Conservation (phyloP, 768 basidiomycete genomes). For the Boletus rufocinnamomeus region DNA sequence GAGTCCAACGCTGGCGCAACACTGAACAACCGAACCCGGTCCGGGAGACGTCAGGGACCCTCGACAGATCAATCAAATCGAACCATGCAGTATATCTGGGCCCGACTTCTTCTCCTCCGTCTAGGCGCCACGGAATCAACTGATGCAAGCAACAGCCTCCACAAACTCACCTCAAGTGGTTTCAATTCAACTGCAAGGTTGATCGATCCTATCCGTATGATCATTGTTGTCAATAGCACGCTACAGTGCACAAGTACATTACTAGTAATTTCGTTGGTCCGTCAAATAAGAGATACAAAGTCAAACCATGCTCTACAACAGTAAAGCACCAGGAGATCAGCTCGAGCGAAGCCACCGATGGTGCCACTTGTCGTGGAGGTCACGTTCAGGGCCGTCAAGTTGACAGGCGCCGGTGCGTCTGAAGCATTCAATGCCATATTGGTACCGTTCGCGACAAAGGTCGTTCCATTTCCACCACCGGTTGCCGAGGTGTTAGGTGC, state of each 20-base stretch:
- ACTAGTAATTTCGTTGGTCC: constrained; percentile 6
- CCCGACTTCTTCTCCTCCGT: neutral
- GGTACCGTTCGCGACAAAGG: constrained; percentile 37
- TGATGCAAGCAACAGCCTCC: neutral
- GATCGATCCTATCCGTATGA: neutral
- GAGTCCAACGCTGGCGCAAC: neutral
- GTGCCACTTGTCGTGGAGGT: constrained; percentile 4
- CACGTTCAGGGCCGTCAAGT: constrained; percentile 34
- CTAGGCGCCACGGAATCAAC: neutral
- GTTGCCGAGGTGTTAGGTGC: constrained; percentile 39
- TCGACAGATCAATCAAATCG: neutral
- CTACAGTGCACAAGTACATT: constrained; percentile 3
- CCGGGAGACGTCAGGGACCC: neutral
- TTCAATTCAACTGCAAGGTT: neutral
- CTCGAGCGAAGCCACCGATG: constrained; percentile 1
- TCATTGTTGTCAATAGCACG: neutral
- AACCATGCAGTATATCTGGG: neutral
- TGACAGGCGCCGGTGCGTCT: constrained; percentile 38
- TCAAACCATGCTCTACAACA: constrained; percentile 16
- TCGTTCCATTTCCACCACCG: constrained; percentile 43
- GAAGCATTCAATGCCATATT: constrained; percentile 36
- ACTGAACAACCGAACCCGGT: neutral
- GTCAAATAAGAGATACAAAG: constrained; percentile 3
- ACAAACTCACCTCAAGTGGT: neutral
- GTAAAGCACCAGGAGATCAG: constrained; percentile 11